A percentile compares a stretch with the other conserved stretches of the same genome.
Evolutionary conservation across 2,329 filamentous ascomycete species (phyloP).

Genomic region (Blumeriella jaapii): DNA sequence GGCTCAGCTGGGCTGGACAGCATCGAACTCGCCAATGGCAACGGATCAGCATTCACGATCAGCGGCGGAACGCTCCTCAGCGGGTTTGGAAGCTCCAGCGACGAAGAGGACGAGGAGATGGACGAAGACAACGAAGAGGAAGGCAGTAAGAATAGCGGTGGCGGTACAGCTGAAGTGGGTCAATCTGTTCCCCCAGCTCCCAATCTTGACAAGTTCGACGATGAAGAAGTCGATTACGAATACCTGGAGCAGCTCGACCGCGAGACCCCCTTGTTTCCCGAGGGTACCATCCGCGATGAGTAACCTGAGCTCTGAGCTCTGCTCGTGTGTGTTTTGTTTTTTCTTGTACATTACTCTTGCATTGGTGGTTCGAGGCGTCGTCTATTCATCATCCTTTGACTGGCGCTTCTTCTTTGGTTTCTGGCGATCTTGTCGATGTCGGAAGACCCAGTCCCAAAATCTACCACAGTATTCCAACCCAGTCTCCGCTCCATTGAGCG

Average conservation of each 20-base stretch:
- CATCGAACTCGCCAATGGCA: constrained; percentile 56
- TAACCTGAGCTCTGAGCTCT: constrained; percentile 14
- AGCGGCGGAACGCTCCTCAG: constrained; percentile 67
- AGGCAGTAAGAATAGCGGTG: constrained; percentile 28
- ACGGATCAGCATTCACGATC: constrained; percentile 59
- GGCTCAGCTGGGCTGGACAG: constrained; percentile 37
- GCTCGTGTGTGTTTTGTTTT: constrained; percentile 11
- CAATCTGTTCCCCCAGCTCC: constrained; percentile 27
- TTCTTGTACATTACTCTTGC: constrained; percentile 23
- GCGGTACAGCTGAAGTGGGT: constrained; percentile 43
- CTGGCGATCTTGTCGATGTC: constrained; percentile 15
- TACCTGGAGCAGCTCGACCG: constrained; percentile 28
- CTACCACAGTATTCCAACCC: constrained; percentile 14
- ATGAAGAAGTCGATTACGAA: constrained; percentile 29
- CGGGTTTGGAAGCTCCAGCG: constrained; percentile 88
- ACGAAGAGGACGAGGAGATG: constrained; percentile 92
- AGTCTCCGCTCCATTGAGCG: constrained; percentile 15
- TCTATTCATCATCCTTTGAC: too few relatives aligned
- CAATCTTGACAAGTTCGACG: constrained; percentile 28
- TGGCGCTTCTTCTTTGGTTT: constrained; percentile 11
- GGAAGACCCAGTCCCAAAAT: constrained; percentile 18
- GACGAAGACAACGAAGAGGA: constrained; percentile 71
- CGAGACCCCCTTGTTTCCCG: constrained; percentile 27
- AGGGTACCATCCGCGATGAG: constrained; percentile 50
- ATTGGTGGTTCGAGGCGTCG: too few relatives aligned